Evolutionary conservation across 2,329 filamentous ascomycete species (phyloP), one percentile per base, ranked within the genome.

Genomic region (Microcera coccophila): DNA sequence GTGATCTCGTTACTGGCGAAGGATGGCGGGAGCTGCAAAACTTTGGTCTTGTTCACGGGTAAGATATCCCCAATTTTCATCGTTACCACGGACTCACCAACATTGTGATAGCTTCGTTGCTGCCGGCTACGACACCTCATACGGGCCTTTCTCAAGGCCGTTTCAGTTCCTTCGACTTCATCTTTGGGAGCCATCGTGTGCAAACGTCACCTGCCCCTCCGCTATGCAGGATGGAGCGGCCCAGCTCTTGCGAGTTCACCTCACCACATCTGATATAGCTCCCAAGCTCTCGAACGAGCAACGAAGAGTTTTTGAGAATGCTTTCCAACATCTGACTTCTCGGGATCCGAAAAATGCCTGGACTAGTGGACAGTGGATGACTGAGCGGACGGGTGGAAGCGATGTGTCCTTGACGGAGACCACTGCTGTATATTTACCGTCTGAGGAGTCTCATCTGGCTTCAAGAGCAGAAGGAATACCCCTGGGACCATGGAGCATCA

Each of bases 321-420:
- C 76, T 3, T 79, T 73, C 49, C 56, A 64, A 5, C 73, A 74
- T 11, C 64, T 86, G 3, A 77, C 68, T 1, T 78, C 74, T 4
- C 68, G 75, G 4, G 71, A 83, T 18, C 56, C 64, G 0, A 33
- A 21, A 4, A 50, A 63, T 15, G 76, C 78, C 1, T 88, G 84
- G 84, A 88, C 83, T 0, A 84, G 78, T 31, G 84, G 84, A 0
- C 84, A 88, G 59, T 88, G 85, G 84, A 87, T 88, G 84, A 88
- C 84, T 0, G 84, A 87, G 53, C 72, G 84, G 3, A 72, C 74
- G 0, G 84, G 84, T 2, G 84, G 84, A 0, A 85, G 81, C 49
- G 84, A 88, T 54, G 81, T 87, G 2, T 79, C 79, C 3, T 72
- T 75, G 28, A 85, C 81, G 0, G 84, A 88, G 62, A 87, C 84